These are phyloP conservation scores for Dalbergia cultrata DNA, from an alignment of 306 rosid genomes.

Conservation along the genomic window DNA sequence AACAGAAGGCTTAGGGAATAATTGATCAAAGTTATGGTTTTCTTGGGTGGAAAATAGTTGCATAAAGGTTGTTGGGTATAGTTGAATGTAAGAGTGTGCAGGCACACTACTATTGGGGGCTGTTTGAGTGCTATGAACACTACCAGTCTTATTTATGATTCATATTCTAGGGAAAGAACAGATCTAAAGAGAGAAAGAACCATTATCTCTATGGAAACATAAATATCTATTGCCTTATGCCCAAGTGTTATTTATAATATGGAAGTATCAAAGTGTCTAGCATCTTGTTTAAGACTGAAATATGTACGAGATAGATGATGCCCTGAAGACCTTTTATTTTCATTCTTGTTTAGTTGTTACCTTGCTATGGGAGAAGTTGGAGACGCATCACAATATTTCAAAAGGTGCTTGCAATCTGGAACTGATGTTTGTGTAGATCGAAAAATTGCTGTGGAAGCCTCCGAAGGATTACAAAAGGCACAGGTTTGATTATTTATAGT, in stretches of 20 bases:
- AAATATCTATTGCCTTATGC: slow-evolving; percentile 26
- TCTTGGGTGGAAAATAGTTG: slow-evolving; percentile 24
- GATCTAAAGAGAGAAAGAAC: slow-evolving; percentile 19
- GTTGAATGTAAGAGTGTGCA: slow-evolving; percentile 27
- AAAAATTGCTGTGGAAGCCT: slow-evolving; percentile 86
- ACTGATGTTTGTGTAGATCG: slow-evolving; percentile 81
- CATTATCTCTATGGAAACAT: slow-evolving; percentile 9
- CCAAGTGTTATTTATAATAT: slow-evolving; percentile 18
- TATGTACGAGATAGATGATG: slow-evolving; percentile 31
- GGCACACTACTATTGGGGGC: not conserved
- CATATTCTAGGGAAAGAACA: not conserved
- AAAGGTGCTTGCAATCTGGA: slow-evolving; percentile 84
- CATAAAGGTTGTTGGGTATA: slow-evolving; percentile 8
- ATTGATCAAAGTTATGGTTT: slow-evolving; percentile 13
- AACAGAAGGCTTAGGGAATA: slow-evolving; percentile 28
- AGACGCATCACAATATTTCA: slow-evolving; percentile 75
- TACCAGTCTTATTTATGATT: slow-evolving; percentile 19
- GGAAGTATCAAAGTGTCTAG: slow-evolving; percentile 11
- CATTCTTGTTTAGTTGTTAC: slow-evolving; percentile 66
- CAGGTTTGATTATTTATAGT: slow-evolving; percentile 64
- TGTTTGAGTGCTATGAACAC: slow-evolving; percentile 15
- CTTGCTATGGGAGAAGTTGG: slow-evolving; percentile 92
- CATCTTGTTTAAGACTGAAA: slow-evolving; percentile 7
- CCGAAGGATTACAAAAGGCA: slow-evolving; percentile 92
- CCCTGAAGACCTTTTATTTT: slow-evolving; percentile 42